A percentile compares a stretch with the other conserved stretches of the same genome.
These are phyloP conservation scores for Parastagonospora avenae DNA, from an alignment of 2,329 filamentous ascomycete species.

Conservation along the genomic window DNA sequence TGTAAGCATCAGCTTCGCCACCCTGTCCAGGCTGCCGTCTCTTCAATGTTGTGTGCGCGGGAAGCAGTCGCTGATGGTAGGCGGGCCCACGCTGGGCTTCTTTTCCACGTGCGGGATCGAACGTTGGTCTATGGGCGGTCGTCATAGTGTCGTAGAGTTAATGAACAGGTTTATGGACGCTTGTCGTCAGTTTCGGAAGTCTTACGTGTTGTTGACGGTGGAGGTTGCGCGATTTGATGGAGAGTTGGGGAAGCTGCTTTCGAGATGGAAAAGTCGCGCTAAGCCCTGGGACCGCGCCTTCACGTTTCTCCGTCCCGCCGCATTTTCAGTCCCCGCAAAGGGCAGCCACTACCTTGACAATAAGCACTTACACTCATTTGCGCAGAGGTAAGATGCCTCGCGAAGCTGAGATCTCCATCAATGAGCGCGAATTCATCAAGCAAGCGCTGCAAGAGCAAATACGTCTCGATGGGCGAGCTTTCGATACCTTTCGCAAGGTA, in stretches of 20 bases:
- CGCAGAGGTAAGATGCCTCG: slow-evolving; percentile 72
- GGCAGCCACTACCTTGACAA: slow-evolving; percentile 8
- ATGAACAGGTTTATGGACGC: neutral
- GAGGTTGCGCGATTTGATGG: slow-evolving; percentile 10
- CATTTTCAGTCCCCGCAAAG: slow-evolving; percentile 22
- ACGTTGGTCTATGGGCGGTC: slow-evolving; percentile 81
- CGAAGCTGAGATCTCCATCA: slow-evolving; percentile 86
- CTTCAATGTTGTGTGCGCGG: slow-evolving; percentile 92
- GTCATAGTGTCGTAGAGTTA: slow-evolving; percentile 46
- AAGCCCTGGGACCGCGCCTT: slow-evolving; percentile 10
- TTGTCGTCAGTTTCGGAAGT: slow-evolving; percentile 35
- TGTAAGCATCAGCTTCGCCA: slow-evolving; percentile 71
- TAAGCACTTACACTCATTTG: slow-evolving; percentile 5
- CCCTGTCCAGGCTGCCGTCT: slow-evolving; percentile 83
- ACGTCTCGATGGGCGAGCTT: slow-evolving; percentile 80
- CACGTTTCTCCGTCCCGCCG: slow-evolving; percentile 31
- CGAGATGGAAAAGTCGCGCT: slow-evolving; percentile 14
- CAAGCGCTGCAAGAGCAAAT: slow-evolving; percentile 81
- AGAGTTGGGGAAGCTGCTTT: slow-evolving; percentile 20
- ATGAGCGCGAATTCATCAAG: slow-evolving; percentile 84
- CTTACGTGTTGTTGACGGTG: slow-evolving; percentile 23
- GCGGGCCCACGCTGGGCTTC: slow-evolving; percentile 91
- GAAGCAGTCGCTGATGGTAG: slow-evolving; percentile 94
- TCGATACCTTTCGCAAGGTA: slow-evolving; percentile 79
- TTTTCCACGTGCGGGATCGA: slow-evolving; percentile 94